Conservation (phyloP, 805 yeast species). For the Zygosaccharomyces bailii region DNA sequence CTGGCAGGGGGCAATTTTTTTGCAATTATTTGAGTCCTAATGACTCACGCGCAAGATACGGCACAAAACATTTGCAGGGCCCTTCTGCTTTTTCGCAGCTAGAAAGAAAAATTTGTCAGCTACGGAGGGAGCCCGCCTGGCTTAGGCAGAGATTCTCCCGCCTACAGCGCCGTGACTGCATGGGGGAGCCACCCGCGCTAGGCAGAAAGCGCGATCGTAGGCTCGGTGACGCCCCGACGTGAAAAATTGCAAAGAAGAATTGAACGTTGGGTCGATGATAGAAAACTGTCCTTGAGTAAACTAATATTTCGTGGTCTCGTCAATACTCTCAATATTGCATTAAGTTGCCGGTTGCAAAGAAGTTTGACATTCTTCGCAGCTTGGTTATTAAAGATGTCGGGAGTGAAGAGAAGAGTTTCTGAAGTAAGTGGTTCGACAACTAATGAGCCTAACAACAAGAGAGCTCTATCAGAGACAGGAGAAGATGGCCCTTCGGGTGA, state of each 20-base stretch:
- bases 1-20: constrained; percentile 68
- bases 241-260: constrained; percentile 9
- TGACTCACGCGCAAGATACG: too few relatives aligned
- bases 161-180: neutral
- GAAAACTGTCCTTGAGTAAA: neutral
- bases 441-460: constrained; percentile 6
- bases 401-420: constrained; percentile 26
- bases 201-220: neutral
- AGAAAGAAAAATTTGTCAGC: neutral
- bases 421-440: constrained; percentile 16
- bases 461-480: constrained; percentile 23
- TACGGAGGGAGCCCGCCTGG: neutral
- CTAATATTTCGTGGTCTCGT: neutral
- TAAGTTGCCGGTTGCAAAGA: neutral
- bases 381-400: constrained; percentile 12
- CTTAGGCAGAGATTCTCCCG: neutral
- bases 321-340: neutral
- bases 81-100: neutral
- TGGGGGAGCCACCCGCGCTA: neutral
- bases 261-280: constrained; percentile 1
- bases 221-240: neutral
- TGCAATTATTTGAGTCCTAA: too few relatives aligned
- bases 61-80: too few relatives aligned
- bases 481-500: constrained; percentile 31
- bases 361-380: constrained; percentile 1